A percentile compares a stretch with the other conserved stretches of the same genome.
Evolutionary conservation across 1,139 yeast species (phyloP).

Genomic region (Saccharomycopsis crataegensis): DNA sequence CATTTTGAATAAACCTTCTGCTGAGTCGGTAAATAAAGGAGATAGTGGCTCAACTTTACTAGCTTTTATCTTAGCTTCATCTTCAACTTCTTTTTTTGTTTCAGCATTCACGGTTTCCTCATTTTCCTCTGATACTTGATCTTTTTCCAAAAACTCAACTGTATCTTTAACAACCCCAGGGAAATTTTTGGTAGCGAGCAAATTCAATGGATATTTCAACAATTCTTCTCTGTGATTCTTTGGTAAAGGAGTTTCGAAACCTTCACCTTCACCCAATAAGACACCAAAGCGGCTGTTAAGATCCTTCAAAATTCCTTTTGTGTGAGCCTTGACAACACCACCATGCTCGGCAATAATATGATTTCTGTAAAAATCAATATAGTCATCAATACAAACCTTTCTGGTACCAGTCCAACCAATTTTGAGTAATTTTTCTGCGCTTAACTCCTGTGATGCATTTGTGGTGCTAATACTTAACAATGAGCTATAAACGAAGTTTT

Average conservation of each 20-base stretch:
- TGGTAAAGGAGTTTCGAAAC: conserved; percentile 58
- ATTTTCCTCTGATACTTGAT: conserved; percentile 2
- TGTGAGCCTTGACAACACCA: conserved; percentile 73
- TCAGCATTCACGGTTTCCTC: background rate
- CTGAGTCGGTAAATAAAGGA: conserved; percentile 3
- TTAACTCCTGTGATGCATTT: conserved; percentile 13
- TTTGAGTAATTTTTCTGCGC: conserved; percentile 48
- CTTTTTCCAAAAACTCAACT: background rate
- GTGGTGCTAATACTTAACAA: background rate
- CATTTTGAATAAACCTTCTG: conserved; percentile 35
- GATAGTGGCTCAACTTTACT: background rate
- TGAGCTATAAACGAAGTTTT: conserved; percentile 5
- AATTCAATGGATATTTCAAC: conserved; percentile 22
- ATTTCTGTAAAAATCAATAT: conserved; percentile 64
- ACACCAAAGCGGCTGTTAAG: conserved; percentile 55
- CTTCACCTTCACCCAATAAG: conserved; percentile 67
- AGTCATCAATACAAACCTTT: conserved; percentile 63
- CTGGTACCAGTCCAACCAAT: conserved; percentile 94
- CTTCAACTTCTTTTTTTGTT: background rate
- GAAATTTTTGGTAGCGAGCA: conserved; percentile 6
- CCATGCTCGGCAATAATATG: conserved; percentile 61
- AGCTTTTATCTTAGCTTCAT: background rate
- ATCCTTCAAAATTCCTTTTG: conserved; percentile 57
- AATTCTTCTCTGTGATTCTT: conserved; percentile 28
- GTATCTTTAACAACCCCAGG: conserved; percentile 11